phyloP scores from a whole-genome alignment of 352 stramenopile species.

The Phytophthora pseudosyringae region DNA sequence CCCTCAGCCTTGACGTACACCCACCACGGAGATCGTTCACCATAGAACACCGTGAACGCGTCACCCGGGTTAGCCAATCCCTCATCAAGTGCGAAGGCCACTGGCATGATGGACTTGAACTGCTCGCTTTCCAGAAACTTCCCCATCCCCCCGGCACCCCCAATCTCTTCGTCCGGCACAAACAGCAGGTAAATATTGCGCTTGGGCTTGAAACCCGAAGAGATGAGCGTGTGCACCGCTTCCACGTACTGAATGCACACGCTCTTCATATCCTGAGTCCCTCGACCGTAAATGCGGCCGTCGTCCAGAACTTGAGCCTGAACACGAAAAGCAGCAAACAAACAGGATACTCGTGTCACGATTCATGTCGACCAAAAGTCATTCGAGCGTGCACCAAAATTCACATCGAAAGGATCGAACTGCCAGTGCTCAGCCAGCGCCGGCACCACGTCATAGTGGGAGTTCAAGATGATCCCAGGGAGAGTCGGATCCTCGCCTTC shows the following conservation, averaged over 20 bases:
- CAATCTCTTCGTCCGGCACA: conserved; percentile 95
- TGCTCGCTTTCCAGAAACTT: conserved; percentile 86
- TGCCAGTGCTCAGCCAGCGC: conserved; percentile 90
- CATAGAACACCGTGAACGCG: conserved; percentile 96
- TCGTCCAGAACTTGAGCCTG: conserved; percentile 86
- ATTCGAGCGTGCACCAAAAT: conserved; percentile 2
- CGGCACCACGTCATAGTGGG: conserved; percentile 97
- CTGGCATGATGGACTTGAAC: conserved; percentile 80
- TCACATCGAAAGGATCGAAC: conserved; percentile 90
- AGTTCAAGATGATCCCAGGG: conserved; percentile 94
- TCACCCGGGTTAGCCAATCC: conserved; percentile 91
- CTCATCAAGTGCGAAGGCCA: conserved; percentile 95
- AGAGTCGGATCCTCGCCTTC: conserved; percentile 86
- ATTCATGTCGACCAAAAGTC: no score
- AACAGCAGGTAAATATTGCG: conserved; percentile 94
- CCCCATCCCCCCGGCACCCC: conserved; percentile 92
- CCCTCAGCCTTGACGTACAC: conserved; percentile 85
- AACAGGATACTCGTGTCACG: not conserved
- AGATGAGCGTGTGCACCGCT: conserved; percentile 79
- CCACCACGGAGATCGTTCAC: conserved; percentile 94
- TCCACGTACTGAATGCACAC: conserved; percentile 97
- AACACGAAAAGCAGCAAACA: conserved; percentile 4
- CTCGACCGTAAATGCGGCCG: conserved; percentile 93
- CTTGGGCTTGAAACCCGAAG: conserved; percentile 72
- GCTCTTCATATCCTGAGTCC: conserved; percentile 97